A percentile compares a stretch with the other conserved stretches of the same genome.
Conservation (phyloP, 1,139 yeast species). For the Candida sp. region DNA sequence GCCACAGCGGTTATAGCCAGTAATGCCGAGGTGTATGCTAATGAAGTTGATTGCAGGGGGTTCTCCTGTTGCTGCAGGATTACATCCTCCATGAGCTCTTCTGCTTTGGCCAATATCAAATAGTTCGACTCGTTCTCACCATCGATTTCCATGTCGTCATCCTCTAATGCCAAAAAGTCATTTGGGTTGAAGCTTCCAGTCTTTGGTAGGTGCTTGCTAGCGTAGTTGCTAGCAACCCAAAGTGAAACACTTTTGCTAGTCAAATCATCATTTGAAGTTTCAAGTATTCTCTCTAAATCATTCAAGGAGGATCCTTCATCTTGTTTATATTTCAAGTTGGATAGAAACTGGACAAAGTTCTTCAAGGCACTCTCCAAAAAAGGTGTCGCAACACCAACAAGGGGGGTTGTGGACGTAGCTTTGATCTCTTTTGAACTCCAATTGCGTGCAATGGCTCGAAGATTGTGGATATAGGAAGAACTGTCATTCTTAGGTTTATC, state of each 20-base stretch:
- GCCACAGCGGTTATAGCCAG: constrained; percentile 34
- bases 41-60: not conserved
- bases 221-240: constrained; percentile 34
- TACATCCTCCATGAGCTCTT: constrained; percentile 23
- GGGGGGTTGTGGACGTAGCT: not conserved
- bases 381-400: constrained; percentile 13
- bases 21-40: constrained; percentile 33
- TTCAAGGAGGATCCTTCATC: not conserved
- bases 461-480: constrained; percentile 7
- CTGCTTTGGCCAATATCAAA: constrained; percentile 28
- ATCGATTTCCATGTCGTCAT: constrained; percentile 12
- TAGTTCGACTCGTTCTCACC: constrained; percentile 21
- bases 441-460: constrained; percentile 12
- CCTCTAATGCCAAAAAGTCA: constrained; percentile 28
- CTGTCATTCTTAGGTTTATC: not conserved
- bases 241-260: constrained; percentile 23
- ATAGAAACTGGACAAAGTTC: constrained; percentile 18
- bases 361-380: constrained; percentile 20
- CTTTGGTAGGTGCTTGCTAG: constrained; percentile 1
- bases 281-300: constrained; percentile 20
- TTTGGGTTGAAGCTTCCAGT: constrained; percentile 23
- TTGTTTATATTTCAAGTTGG: constrained; percentile 8
- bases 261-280: constrained; percentile 8
- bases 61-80: constrained; percentile 14
- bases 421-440: constrained; percentile 10